Evolutionary conservation across 345 rosid genomes (phyloP).

Genomic region (Brassica rapa): DNA sequence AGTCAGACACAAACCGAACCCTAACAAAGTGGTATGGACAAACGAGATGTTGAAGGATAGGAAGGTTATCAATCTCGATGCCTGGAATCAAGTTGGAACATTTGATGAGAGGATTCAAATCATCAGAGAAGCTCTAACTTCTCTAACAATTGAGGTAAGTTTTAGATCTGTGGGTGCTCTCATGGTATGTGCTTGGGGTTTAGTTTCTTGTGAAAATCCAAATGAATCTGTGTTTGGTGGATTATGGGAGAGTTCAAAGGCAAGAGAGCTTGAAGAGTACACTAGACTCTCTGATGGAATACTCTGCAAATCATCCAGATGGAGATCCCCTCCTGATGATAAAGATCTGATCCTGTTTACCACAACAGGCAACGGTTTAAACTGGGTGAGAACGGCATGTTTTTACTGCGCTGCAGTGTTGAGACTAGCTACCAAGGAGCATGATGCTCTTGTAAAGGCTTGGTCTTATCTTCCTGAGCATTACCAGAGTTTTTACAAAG

Average conservation of each 20-base stretch:
- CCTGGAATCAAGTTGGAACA: not conserved
- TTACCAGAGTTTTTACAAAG: not conserved
- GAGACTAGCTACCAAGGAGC: too few species aligned
- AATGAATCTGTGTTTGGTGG: not conserved
- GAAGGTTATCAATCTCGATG: not conserved
- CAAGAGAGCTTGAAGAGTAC: not conserved
- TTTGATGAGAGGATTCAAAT: not conserved
- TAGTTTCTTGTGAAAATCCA: not conserved
- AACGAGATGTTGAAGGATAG: not conserved
- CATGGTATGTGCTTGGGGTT: constrained; percentile 8
- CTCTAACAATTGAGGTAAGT: not conserved
- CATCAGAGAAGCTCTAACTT: not conserved
- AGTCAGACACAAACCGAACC: not conserved
- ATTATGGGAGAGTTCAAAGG: not conserved
- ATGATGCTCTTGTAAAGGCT: too few species aligned
- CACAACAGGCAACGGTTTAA: not conserved
- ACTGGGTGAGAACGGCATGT: not conserved
- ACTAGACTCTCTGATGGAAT: not conserved
- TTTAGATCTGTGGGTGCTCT: not conserved
- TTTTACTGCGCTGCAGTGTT: too few species aligned
- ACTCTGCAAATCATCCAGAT: not conserved
- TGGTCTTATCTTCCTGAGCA: not conserved
- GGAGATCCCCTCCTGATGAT: not conserved
- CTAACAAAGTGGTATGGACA: not conserved
- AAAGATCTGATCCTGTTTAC: not conserved